phyloP scores from a whole-genome alignment of 805 yeast species.

The Candida ulmi region DNA sequence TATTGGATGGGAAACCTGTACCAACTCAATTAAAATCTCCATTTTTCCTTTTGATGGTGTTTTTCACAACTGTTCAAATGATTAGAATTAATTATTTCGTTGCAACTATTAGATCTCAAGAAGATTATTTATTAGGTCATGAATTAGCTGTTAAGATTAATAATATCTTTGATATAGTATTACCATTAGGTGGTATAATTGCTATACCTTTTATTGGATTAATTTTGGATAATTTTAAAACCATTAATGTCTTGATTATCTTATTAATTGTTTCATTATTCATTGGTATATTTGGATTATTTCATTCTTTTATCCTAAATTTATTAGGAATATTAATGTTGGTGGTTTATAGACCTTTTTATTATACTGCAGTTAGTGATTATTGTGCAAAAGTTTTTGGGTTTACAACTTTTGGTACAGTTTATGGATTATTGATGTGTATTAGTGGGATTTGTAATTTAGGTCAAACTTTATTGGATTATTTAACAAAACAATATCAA shows the following conservation, averaged over 20 bases:
- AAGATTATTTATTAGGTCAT: constrained; percentile 57
- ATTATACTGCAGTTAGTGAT: constrained; percentile 89
- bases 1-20: constrained; percentile 60
- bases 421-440: constrained; percentile 82
- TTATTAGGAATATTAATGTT: constrained; percentile 63
- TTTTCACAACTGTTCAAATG: constrained; percentile 85
- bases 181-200: constrained; percentile 83
- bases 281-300: constrained; percentile 69
- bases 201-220: constrained; percentile 87
- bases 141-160: constrained; percentile 52
- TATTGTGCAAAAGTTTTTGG: constrained; percentile 92
- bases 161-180: constrained; percentile 74
- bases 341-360: constrained; percentile 85
- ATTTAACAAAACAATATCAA: constrained; percentile 60
- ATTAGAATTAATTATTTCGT: constrained; percentile 87
- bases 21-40: constrained; percentile 42
- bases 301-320: constrained; percentile 44
- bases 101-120: constrained; percentile 83
- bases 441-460: constrained; percentile 78
- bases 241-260: constrained; percentile 48
- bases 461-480: constrained; percentile 64
- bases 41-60: constrained; percentile 76
- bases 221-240: constrained; percentile 66
- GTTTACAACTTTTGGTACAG: constrained; percentile 83
- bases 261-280: constrained; percentile 48